These are phyloP conservation scores for Trichoderma atroviride DNA, from an alignment of 2,329 filamentous ascomycete species.

Conservation along the genomic window DNA sequence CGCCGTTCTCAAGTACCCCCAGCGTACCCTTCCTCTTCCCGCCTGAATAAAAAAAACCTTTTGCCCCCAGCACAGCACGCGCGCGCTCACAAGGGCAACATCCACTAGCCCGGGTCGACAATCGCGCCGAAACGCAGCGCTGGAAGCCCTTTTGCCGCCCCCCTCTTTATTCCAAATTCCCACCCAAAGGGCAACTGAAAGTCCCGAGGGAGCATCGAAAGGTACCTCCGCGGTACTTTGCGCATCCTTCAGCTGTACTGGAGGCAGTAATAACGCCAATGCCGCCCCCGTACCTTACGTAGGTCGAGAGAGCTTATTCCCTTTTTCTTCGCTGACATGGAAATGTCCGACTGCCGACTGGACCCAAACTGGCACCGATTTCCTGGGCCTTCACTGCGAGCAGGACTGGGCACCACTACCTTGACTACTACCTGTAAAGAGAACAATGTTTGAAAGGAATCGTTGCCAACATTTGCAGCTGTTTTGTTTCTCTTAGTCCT, in stretches of 20 bases:
- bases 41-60: neutral
- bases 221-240: neutral
- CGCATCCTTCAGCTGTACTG: neutral
- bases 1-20: neutral
- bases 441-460: neutral
- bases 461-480: neutral
- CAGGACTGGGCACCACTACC: neutral
- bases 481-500: neutral
- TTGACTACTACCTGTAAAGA: neutral
- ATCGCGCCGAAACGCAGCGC: slow-evolving; percentile 7
- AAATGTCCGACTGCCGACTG: neutral
- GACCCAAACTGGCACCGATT: neutral
- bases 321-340: neutral
- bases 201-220: neutral
- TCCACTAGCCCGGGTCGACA: slow-evolving; percentile 3
- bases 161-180: neutral
- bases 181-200: neutral
- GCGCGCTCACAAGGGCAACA: neutral
- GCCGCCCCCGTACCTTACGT: neutral
- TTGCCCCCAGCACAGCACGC: neutral
- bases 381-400: neutral
- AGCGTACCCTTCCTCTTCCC: neutral
- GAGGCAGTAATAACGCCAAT: neutral
- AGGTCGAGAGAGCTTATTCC: neutral
- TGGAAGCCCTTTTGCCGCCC: neutral